Base-by-base conservation (phyloP, 1,139 yeast species). In the Geotrichum australiense region DNA sequence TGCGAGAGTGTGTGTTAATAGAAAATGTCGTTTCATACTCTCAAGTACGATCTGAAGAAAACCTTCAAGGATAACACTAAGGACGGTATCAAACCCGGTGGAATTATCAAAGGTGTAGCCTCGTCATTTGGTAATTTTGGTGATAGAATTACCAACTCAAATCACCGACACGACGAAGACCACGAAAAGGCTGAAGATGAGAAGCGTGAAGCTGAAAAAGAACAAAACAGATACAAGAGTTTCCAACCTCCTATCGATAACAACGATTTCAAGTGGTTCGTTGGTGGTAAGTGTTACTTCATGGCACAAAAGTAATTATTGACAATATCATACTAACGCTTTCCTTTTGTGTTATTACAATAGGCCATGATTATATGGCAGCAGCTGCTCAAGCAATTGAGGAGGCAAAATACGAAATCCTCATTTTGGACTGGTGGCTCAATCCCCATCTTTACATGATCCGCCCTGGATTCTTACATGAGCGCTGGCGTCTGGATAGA, bases 401-500 rank as follows among this genome's bases (percentile, higher is more conserved):
- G 55, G 70, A 74, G 77, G 82, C 82, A 1, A 71, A 73, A 49
- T 80, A 76, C 58, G 78, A 73, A 5, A 70, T 76, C 34, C 74
- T 72, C 51, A 73, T 76, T 39, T 80, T 76, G 53, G 82, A 76
- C 55, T 76, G 82, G 82, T 76, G 81, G 82, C 58, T 76, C 11
- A 69, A 78, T 2, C 82, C 82, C 0, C 81, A 76, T 51, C 53
- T 76, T 8, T 76, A 76, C 49, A 61, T 76, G 52, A 66, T 81
- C 50, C 62, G 82, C 47, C 81, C 82, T 0, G 80, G 80, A 0
- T 71, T 73, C 55, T 79, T 80, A 11, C 76, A 76, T 47, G 82
- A 76, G 52, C 76, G 75, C 49, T 76, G 76, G 72, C 65, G 82
- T 58, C 59, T 76, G 35, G 82, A 76, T 55, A 61, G 82, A 54